These are phyloP conservation scores for Ustilago tritici DNA, from an alignment of 1,284 basidiomycete genomes.

Conservation along the genomic window DNA sequence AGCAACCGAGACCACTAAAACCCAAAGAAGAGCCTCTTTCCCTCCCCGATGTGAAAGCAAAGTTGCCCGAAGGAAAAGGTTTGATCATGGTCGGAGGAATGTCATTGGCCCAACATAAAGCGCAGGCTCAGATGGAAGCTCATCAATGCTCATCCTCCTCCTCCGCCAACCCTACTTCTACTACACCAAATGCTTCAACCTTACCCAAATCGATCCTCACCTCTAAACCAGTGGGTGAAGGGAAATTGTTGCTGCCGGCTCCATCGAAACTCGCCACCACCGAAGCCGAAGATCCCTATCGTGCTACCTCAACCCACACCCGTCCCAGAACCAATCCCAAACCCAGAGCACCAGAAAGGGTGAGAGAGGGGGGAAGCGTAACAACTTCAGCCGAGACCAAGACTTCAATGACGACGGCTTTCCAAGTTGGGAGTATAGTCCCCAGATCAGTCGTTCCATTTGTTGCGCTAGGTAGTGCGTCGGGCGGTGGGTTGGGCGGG, in stretches of 20 bases:
- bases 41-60: not conserved
- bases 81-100: constrained; percentile 33
- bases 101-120: constrained; percentile 23
- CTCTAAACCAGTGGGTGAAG: not conserved
- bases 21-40: not conserved
- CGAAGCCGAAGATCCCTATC: constrained; percentile 25
- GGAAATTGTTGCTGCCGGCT: constrained; percentile 23
- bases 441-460: not conserved
- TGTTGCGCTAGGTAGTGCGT: constrained; percentile 14
- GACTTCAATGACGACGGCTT: constrained; percentile 17
- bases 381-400: constrained; percentile 5
- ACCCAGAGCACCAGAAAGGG: not conserved
- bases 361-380: not conserved
- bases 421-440: constrained; percentile 39
- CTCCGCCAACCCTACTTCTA: not conserved
- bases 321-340: not conserved
- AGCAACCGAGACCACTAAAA: not conserved
- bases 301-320: constrained; percentile 3
- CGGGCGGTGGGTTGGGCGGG: not conserved
- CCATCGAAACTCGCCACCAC: constrained; percentile 12
- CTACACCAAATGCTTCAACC: not conserved
- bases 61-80: constrained; percentile 20
- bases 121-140: constrained; percentile 6
- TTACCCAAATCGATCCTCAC: constrained; percentile 15
- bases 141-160: not conserved